Evolutionary conservation across 139 green algal species (phyloP), one percentile per base, ranked within the genome.

Genomic region (Nannochloris sp.): DNA sequence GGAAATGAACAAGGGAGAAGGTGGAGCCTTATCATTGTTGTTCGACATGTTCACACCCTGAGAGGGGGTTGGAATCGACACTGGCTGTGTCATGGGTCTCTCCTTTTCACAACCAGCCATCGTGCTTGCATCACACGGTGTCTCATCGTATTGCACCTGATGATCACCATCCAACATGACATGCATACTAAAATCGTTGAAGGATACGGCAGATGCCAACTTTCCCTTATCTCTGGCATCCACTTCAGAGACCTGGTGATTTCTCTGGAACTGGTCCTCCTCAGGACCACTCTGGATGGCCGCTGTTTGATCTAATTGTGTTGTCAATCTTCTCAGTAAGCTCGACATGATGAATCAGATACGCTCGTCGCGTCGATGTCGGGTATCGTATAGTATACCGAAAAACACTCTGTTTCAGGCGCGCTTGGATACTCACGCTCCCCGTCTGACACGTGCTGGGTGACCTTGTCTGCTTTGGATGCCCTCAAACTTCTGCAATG

Each of bases 141-240:
- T 29, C 44, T 58, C 7, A 31, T 21, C n/a, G 56, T 48, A 15
- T 43, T 19, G n/a, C 37, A 48, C 5, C 6, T 9, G 18, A 23
- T 48, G 19, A 15, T 66, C 37, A n/a, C 57, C 57, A 24, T 60
- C 67, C 12, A 23, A 9, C 58, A 25, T 34, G 1, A 51, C 46
- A 8, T 66, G 57, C 48, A 68, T 56, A 18, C 44, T 62, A 21
- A 73, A 61, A 49, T 73, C 67, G 59, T 68, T 68, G 54, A 73
- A 73, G 18, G 40, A 61, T 14, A 24, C n/a, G n/a, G 14, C 37
- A 46, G 60, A 51, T 15, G 60, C 14, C 55, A 61, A 12, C 7
- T 40, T 40, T 11, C 34, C 34, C 34, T 40, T 40, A 7, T 40
- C 34, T 40, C 34, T 40, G 34, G 34, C 34, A 9, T 40, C 34